Evolutionary conservation across 108 stramenopile species (phyloP).

Genomic region (Nannochloropsis salina): DNA sequence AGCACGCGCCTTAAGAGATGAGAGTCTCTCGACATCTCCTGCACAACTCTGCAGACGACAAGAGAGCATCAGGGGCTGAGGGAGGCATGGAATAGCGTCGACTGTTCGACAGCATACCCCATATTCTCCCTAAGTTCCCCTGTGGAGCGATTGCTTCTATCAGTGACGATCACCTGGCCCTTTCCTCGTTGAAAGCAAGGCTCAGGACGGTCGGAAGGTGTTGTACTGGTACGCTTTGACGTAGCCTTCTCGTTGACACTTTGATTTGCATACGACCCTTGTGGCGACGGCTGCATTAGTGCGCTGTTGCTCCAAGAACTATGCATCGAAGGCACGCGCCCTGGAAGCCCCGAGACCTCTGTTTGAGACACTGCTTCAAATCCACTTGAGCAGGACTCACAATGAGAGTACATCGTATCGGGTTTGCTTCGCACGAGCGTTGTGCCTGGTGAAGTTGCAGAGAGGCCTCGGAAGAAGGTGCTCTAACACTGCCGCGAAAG

Average conservation of each 20-base stretch:
- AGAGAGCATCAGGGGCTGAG: conserved; percentile 4
- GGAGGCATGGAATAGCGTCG: background rate
- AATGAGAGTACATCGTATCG: background rate
- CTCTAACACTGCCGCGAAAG: background rate
- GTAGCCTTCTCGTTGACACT: conserved; percentile 5
- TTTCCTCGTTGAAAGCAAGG: background rate
- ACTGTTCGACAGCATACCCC: too few relatives aligned
- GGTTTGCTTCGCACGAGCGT: background rate
- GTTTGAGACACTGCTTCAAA: conserved; percentile 4
- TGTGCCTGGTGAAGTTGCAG: conserved; percentile 7
- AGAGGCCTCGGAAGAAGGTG: conserved; percentile 17
- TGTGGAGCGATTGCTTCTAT: background rate
- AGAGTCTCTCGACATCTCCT: background rate
- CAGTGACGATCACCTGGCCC: background rate
- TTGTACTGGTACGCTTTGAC: background rate
- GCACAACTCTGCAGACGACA: background rate
- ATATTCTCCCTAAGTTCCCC: background rate
- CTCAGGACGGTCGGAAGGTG: conserved; percentile 3
- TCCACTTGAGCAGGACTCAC: conserved; percentile 13
- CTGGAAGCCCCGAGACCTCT: background rate
- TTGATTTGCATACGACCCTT: background rate
- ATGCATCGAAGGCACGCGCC: background rate
- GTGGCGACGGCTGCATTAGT: background rate
- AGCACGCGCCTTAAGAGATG: background rate
- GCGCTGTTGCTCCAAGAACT: background rate